Base-by-base conservation (phyloP, 345 rosid genomes). In the Draba incana region DNA sequence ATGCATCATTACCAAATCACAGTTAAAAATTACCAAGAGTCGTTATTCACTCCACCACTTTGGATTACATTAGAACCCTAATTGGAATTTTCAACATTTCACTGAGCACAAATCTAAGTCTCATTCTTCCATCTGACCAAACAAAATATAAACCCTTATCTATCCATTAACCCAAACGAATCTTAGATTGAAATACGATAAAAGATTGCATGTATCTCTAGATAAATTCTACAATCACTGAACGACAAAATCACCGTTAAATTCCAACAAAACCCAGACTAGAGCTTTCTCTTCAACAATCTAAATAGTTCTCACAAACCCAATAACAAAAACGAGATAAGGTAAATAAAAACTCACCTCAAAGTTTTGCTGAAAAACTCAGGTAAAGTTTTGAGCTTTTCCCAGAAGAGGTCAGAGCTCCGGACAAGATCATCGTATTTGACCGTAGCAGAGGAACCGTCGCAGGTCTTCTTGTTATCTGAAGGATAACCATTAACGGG, bases 321-420 rank as follows among this genome's bases (percentile, higher is more conserved):
- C 52, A 4, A 49, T 4, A 2, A 60, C 27, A 9, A 74, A 75
- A 37, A 37, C 23, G 7, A 59, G 43, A 43, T 37, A 9, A 53
- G 5, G 47, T 2, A 35, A 23, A 11, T 14, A 42, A 39, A 43
- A 24, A 69, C 88, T 77, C 37, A 88, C 98, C 75, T 79, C 79
- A 90, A 80, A 59, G 81, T 82, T 58, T 78, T 71, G 50, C 79
- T 85, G 57, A 77, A 69, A 1, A 83, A 76, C 25, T 66, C 64
- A 52, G 81, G 88, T 45, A 88, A 81, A 81, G 81, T 80, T 53
- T 58, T 72, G 62, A 92, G 86, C 78, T 84, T 85, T 64, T 81
- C 87, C 89, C 86, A 83, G 82, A 90, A 92, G 79, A 88, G 89
- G 52, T 72, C 79, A 7, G 93, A 59, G 73, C 67, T 83, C 62